These are phyloP conservation scores for Diaporthe vexans DNA, from an alignment of 2,329 filamentous ascomycete species.

Conservation along the genomic window DNA sequence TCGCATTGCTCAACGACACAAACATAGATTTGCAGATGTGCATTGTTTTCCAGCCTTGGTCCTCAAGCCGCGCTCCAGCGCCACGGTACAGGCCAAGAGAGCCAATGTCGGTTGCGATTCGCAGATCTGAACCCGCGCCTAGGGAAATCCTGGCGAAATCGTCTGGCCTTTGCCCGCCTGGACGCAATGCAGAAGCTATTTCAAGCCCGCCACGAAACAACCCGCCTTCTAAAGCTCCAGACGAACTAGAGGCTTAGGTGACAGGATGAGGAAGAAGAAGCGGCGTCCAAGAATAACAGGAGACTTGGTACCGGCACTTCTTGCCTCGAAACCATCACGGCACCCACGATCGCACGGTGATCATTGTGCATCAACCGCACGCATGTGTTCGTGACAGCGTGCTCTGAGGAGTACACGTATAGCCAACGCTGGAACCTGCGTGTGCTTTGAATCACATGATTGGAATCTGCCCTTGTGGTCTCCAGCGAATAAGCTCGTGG, in stretches of 20 bases:
- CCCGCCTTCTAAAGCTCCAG: neutral
- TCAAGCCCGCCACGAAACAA: neutral
- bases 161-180: neutral
- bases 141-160: neutral
- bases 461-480: neutral
- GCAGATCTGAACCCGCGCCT: conserved; percentile 6
- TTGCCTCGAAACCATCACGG: neutral
- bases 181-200: conserved; percentile 20
- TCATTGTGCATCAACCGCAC: neutral
- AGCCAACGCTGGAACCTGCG: neutral
- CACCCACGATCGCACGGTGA: neutral
- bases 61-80: neutral
- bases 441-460: neutral
- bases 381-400: neutral
- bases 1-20: neutral
- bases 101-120: conserved; percentile 12
- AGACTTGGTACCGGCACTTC: conserved; percentile 5
- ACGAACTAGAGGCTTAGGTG: conserved; percentile 20
- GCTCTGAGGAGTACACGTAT: neutral
- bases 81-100: conserved; percentile 16
- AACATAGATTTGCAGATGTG: conserved; percentile 25
- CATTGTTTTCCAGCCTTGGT: neutral
- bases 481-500: conserved; percentile 12
- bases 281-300: conserved; percentile 4
- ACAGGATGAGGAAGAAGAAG: neutral